Evolutionary conservation across 257 asterid genomes (phyloP).

Genomic region (Mitragyna speciosa): DNA sequence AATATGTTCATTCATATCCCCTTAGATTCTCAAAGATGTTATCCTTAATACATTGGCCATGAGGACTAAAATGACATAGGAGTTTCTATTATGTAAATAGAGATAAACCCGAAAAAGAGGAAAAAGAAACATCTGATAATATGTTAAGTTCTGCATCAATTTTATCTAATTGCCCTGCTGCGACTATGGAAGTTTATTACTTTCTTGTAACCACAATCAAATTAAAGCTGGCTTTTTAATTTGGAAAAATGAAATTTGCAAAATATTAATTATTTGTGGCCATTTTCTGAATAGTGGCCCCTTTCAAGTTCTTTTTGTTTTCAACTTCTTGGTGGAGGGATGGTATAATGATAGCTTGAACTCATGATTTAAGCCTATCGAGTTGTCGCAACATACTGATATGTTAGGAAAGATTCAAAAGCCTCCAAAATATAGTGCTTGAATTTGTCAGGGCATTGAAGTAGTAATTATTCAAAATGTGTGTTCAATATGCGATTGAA

Average conservation of each 20-base stretch:
- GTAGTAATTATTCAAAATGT: not conserved
- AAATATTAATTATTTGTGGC: no score
- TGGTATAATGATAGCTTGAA: not conserved
- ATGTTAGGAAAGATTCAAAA: not conserved
- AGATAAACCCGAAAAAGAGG: no score
- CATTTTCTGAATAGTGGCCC: no score
- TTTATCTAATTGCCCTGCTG: not conserved
- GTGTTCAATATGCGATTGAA: not conserved
- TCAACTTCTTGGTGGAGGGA: not conserved
- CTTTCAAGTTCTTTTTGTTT: not conserved
- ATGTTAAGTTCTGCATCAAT: no score
- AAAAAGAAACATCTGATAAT: no score
- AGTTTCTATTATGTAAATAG: no score
- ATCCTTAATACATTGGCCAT: not conserved
- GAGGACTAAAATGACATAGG: no score
- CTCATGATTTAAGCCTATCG: not conserved
- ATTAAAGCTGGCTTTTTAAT: not conserved
- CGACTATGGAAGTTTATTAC: not conserved
- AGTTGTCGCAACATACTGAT: not conserved
- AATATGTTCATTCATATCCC: not conserved
- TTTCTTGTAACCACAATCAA: not conserved
- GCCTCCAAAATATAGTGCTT: not conserved
- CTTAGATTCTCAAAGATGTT: not conserved
- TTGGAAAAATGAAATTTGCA: not conserved
- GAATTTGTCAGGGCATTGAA: not conserved